Evolutionary conservation across 805 yeast genomes (phyloP), one percentile per base, ranked within the genome.

Genomic region (Nakazawaea sp.): DNA sequence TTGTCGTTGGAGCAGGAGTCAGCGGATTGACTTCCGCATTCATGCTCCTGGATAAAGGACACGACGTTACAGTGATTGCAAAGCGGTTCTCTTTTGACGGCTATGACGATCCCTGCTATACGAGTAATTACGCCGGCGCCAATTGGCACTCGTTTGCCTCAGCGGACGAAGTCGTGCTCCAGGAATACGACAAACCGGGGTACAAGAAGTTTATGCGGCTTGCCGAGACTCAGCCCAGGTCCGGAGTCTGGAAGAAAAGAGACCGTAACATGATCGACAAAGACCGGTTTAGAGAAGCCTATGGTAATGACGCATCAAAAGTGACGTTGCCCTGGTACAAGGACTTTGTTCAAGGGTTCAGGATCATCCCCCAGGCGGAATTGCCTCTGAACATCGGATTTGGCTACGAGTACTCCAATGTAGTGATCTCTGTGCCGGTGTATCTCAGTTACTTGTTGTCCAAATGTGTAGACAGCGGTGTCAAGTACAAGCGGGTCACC

Each of bases 61-160:
- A 61, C 38, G 43, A 45, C 11, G 61, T 78, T n/a, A 62, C 63
- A 1, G 55, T 81, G 4, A 51, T 80, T 8, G 75, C 81, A 0
- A 62, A 54, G 27, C 61, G 62, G 52, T 64, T 58, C 21, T 58
- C 64, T 65, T 32, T 50, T 52, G 44, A 56, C 33, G 18, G 46
- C 44, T n/a, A 20, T 40, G 26, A 33, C 18, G 28, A 49, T 35
- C 50, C 58, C 1, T 33, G 47, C 44, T 42, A 49, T 74, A 68
- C 84, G 2, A 75, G 81, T 1, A 85, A 86, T 2, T 72, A 64
- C 51, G 87, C 86, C 0, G 87, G 87, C 3, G 88, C 86, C 33
- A 75, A 79, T 46, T 80, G 86, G 84, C 64, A 62, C 33, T 71
- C 81, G 12, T 75, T 77, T 56, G 85, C 83, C 2, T 25, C 40